Percentiles rank a stretch among this genome's conserved stretches.
Evolutionary conservation across 495 filamentous ascomycete species (phyloP).

Genomic region (Neurospora sp.): DNA sequence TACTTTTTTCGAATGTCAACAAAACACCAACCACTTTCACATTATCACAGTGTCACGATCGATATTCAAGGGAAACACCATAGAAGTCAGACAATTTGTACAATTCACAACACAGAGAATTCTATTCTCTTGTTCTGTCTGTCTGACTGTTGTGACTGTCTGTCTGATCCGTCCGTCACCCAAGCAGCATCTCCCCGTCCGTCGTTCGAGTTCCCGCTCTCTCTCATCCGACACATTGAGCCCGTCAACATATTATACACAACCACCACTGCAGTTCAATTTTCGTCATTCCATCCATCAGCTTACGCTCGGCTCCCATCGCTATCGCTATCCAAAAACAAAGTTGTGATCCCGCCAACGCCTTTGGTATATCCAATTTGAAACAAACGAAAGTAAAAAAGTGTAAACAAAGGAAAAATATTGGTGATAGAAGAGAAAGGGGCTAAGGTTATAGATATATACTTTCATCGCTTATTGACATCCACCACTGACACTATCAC

Average conservation of each 20-base stretch:
- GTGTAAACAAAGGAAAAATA: slow-evolving; percentile 16
- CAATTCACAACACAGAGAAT: background rate
- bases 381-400: slow-evolving; percentile 5
- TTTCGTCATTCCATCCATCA: background rate
- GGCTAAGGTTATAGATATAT: background rate
- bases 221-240: too few species aligned
- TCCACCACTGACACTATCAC: background rate
- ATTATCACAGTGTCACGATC: background rate
- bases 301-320: background rate
- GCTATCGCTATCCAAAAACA: background rate
- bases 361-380: slow-evolving; percentile 17
- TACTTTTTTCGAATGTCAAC: background rate
- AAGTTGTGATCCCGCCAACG: slow-evolving; percentile 12
- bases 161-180: background rate
- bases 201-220: too few species aligned
- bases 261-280: background rate
- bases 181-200: too few species aligned
- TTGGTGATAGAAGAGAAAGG: slow-evolving; percentile 14
- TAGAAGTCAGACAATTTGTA: background rate
- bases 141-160: background rate
- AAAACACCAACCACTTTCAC: background rate
- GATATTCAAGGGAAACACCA: background rate
- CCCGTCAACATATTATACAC: slow-evolving; percentile 15
- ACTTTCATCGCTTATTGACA: background rate
- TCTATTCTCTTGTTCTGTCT: background rate